Evolutionary conservation across 2,329 filamentous ascomycete genomes (phyloP).

Genomic region (Fusarium caatingaense): DNA sequence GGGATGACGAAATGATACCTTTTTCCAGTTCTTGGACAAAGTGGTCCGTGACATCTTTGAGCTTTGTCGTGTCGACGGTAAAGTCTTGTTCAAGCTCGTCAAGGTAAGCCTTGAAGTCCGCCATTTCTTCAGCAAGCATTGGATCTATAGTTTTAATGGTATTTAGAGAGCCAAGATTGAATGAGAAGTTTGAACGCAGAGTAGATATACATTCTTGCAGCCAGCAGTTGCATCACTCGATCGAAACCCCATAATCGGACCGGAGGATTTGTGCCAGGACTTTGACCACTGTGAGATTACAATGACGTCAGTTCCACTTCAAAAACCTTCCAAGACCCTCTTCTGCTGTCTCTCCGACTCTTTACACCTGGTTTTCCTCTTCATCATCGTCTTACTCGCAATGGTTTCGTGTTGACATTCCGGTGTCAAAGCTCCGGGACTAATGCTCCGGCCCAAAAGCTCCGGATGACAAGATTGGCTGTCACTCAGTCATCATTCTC

Average conservation of each 20-base stretch:
- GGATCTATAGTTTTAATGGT: background rate
- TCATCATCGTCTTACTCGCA: background rate
- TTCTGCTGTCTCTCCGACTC: background rate
- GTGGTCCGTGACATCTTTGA: slow-evolving; percentile 12
- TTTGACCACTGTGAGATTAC: background rate
- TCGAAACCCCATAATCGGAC: background rate
- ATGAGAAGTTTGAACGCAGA: fast-evolving
- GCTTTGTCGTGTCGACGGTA: slow-evolving; percentile 4
- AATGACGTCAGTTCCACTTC: slow-evolving; percentile 10
- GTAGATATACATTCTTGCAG: background rate
- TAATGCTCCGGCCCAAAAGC: background rate
- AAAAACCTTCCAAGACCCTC: background rate
- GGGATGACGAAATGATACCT: background rate
- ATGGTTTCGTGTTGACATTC: background rate
- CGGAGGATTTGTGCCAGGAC: background rate
- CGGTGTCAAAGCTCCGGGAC: background rate
- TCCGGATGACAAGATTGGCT: background rate
- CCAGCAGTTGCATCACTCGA: background rate
- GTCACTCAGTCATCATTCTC: background rate
- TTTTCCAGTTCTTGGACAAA: slow-evolving; percentile 10
- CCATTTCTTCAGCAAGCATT: background rate
- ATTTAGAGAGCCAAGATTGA: background rate
- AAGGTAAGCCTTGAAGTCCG: background rate
- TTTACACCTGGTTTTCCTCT: background rate
- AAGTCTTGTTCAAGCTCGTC: slow-evolving; percentile 4